Evolutionary conservation across 441 rosid genomes (phyloP), one percentile per base, ranked within the genome.

Genomic region (Populus hybrid): DNA sequence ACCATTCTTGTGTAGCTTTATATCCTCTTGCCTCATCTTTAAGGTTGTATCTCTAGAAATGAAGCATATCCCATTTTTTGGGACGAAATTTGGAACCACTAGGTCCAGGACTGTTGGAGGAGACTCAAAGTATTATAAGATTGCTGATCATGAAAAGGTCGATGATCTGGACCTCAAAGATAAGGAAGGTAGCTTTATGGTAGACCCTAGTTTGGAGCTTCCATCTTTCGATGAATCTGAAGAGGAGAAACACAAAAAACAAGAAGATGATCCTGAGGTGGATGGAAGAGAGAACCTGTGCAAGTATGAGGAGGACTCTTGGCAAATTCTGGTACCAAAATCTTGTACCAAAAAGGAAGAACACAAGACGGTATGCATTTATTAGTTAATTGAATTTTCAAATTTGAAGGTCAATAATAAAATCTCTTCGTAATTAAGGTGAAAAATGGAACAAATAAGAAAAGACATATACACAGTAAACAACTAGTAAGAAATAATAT

Each of bases 141-240:
- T 31, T 23, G 18, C 0, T 61, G 16, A 1, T 14, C 53, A 9
- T 29, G 23, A 33, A 20, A 31, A 61, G 59, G 45, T 67, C 53
- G 35, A 8, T 20, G 18, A 65, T 1, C 6, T n/a, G 29, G n/a
- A 7, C 6, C 29, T 11, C 40, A 63, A 70, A 2, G 74, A 61
- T 23, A 38, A 56, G 77, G 71, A 72, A 10, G 80, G 35, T 40
- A 63, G 45, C 6, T 2, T 81, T 64, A 53, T 24, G 2, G 8
- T 69, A 16, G 70, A 68, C 40, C 14, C 24, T 8, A 29, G 74
- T 8, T 69, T 67, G 78, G 78, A 70, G 70, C 20, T 77, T 68
- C 73, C 72, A 11, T 74, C 68, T 70, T 50, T 72, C 9, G 10
- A 66, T 33, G 74, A 50, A 1, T 50, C 74, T 42, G 82, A 79